Base-by-base conservation (phyloP, 768 basidiomycete species). In the Pulveroboletus sp. region DNA sequence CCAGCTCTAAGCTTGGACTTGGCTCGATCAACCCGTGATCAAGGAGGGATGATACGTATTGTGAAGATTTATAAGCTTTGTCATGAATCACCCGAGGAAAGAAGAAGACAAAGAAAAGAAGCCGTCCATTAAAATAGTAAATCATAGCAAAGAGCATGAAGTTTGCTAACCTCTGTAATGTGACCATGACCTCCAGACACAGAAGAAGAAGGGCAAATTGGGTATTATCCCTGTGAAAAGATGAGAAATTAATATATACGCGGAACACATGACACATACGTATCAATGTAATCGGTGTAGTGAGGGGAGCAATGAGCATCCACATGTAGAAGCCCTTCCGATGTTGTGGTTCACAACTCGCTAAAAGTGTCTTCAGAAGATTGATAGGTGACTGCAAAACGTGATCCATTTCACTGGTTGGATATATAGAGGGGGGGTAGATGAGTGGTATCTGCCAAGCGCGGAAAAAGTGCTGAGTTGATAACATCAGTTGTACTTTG, bases 121-220 rank as follows among this genome's bases (percentile, higher is more conserved):
- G 14, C n/a, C 31, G 39, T 14, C 16, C 19, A 13, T 45, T 20
- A 48, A 45, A 30, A 49, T 45, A 16, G 27, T 23, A 17, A 26
- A 35, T 23, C 16, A 4, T 23, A 38, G 8, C 24, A 36, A 49
- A 23, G 10, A 14, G 9, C 2, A 38, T 19, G 32, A 37, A 45
- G 3, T 12, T 7, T 34, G 27, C 66, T 53, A 49, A 87, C 88
- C 87, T 76, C 75, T 79, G 63, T 85, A 91, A 66, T 92, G 89
- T 34, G 83, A 85, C 88, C 88, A 92, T 36, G 86, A 82, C 37
- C 89, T 76, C 89, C 89, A 92, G 10, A 75, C 78, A 58, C 86
- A 89, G 68, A 87, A 92, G 72, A 92, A 89, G 64, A 92, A 85
- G 0, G 89, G 89, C 19, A 92, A 67, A 63, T 92, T 92, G 26